Evolutionary conservation across 768 basidiomycete genomes (phyloP).

Genomic region (Hortiboletus campestris): DNA sequence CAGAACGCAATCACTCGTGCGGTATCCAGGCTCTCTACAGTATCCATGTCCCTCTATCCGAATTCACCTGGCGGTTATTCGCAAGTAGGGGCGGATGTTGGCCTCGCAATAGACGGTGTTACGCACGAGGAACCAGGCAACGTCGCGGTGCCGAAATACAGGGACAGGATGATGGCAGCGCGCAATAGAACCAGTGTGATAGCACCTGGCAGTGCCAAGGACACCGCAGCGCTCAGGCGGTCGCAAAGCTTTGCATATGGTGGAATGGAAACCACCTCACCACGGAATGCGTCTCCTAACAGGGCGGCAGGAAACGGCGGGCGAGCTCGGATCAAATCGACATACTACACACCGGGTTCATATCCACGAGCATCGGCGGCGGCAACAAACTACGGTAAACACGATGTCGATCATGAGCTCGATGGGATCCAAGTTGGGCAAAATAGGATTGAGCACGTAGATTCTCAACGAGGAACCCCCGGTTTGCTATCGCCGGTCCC

Average conservation of each 20-base stretch:
- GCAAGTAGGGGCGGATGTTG: constrained; percentile 28
- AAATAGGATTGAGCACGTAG: constrained; percentile 36
- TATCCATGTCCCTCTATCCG: constrained; percentile 50
- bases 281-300: constrained; percentile 29
- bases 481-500: constrained; percentile 35
- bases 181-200: constrained; percentile 25
- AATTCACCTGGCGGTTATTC: constrained; percentile 37
- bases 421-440: constrained; percentile 11
- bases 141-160: constrained; percentile 33
- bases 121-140: constrained; percentile 43
- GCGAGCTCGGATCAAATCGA: constrained; percentile 66
- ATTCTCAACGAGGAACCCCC: constrained; percentile 43
- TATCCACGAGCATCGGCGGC: constrained; percentile 55
- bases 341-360: constrained; percentile 56
- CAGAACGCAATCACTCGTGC: constrained; percentile 40
- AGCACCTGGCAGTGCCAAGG: constrained; percentile 18
- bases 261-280: constrained; percentile 50
- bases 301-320: constrained; percentile 41
- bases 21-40: constrained; percentile 39
- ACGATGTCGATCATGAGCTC: constrained; percentile 31
- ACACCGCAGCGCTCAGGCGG: constrained; percentile 22
- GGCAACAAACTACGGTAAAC: constrained; percentile 34
- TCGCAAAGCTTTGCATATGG: constrained; percentile 50
- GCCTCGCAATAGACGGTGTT: constrained; percentile 36
- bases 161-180: constrained; percentile 28